Base-by-base conservation (phyloP, 179 eudicot genomes). In the Patellifolia procumbens region DNA sequence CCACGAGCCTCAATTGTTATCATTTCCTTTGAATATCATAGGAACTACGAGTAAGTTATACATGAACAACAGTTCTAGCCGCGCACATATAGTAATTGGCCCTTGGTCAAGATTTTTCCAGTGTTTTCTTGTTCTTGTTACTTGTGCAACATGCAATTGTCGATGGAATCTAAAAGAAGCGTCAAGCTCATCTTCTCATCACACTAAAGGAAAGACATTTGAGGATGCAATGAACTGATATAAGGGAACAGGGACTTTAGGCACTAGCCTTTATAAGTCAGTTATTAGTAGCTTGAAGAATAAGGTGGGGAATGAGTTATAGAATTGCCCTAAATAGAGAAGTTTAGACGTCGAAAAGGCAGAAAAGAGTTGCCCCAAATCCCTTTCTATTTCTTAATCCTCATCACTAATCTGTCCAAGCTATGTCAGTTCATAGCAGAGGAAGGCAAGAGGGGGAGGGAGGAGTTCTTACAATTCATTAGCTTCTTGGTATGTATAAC, bases 401-500 rank as follows among this genome's bases (percentile, higher is more conserved):
- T n/a, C n/a, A n/a, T n/a, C n/a, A n/a, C n/a, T n/a, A n/a, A n/a
- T n/a, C n/a, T n/a, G n/a, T n/a, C n/a, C n/a, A n/a, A n/a, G n/a
- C n/a, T n/a, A n/a, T n/a, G n/a, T n/a, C n/a, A n/a, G n/a, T n/a
- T n/a, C n/a, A n/a, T n/a, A n/a, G n/a, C n/a, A n/a, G n/a, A n/a
- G n/a, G n/a, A n/a, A n/a, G n/a, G n/a, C 68, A 39, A 11, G 45
- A 39, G 45, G 45, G 20, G 5, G 59, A 26, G 32, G 70, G 52
- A 48, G 1, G 60, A 56, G 4, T 39, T 76, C 91, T 83, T 75
- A 91, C 98, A 81, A 77, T 92, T 94, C 97, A 82, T 88, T 85
- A 65, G 91, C 93, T 84, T 91, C 98, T 79, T 83, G 90, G 83
- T 82, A 92, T 13, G 90, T 83, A 77, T 82, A 79, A 81, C 93